A percentile compares a stretch with the other conserved stretches of the same genome.
Conservation (phyloP, 129 eudicot species). For the Calendula officinalis region DNA sequence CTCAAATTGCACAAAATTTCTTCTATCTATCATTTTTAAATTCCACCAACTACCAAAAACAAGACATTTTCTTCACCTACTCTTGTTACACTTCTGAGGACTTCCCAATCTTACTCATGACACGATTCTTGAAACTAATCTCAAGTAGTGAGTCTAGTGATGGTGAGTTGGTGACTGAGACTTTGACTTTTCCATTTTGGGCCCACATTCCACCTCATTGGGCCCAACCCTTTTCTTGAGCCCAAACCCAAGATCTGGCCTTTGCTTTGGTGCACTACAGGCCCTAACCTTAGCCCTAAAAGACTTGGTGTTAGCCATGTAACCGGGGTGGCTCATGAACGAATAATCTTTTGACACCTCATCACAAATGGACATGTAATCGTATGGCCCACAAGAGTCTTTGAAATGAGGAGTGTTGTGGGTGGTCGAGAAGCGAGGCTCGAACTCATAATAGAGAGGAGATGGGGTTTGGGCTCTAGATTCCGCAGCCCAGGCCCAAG, state of each 20-base stretch:
- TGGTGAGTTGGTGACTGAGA: slow-evolving; percentile 54
- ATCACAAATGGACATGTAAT: slow-evolving; percentile 42
- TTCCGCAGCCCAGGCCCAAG: slow-evolving; percentile 42
- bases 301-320: slow-evolving; percentile 79
- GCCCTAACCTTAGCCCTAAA: slow-evolving; percentile 75
- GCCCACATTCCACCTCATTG: slow-evolving; percentile 55
- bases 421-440: slow-evolving; percentile 56
- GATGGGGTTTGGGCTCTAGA: slow-evolving; percentile 38
- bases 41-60: slow-evolving; percentile 2
- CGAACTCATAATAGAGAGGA: slow-evolving; percentile 39
- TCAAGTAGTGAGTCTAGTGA: slow-evolving; percentile 23
- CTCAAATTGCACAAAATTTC: slow-evolving; percentile 24
- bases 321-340: slow-evolving; percentile 47
- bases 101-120: slow-evolving; percentile 58
- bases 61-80: slow-evolving; percentile 1
- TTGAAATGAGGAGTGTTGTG: slow-evolving; percentile 75
- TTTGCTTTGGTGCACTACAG: slow-evolving; percentile 71
- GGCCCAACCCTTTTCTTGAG: slow-evolving; percentile 49
- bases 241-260: slow-evolving; percentile 50
- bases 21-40: slow-evolving; percentile 7
- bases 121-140: slow-evolving; percentile 65
- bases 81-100: slow-evolving; percentile 31
- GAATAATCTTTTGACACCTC: slow-evolving; percentile 48
- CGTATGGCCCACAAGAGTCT: slow-evolving; percentile 39
- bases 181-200: slow-evolving; percentile 54